A percentile compares a stretch with the other conserved stretches of the same genome.
phyloP scores from a whole-genome alignment of 257 asterid species.

The Cynanchum wilfordii region DNA sequence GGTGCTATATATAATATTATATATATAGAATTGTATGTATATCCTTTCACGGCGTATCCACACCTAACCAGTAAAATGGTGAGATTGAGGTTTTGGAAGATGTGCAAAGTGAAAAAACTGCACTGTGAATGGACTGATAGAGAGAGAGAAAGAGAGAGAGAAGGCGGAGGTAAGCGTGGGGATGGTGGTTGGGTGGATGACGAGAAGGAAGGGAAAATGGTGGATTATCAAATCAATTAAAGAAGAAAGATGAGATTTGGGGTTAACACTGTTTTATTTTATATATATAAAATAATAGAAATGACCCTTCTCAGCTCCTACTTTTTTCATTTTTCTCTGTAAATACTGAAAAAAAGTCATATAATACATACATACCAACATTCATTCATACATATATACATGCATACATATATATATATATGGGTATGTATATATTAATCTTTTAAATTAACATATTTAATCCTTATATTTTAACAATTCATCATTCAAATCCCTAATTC shows the following conservation, averaged over 20 bases:
- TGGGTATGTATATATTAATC: too few species aligned
- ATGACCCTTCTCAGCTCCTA: background rate
- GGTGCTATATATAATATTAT: background rate
- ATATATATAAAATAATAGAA: background rate
- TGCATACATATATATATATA: too few species aligned
- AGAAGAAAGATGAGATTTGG: background rate
- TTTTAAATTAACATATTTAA: too few species aligned
- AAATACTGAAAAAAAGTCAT: too few species aligned
- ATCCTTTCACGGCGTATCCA: background rate
- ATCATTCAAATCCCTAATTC: too few species aligned
- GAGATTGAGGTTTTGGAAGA: constrained; percentile 20
- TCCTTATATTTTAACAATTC: too few species aligned
- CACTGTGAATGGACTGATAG: background rate
- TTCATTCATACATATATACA: too few species aligned
- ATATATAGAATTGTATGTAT: background rate
- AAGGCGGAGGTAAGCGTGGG: background rate
- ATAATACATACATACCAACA: too few species aligned
- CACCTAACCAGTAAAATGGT: constrained; percentile 21
- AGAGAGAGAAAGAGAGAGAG: background rate
- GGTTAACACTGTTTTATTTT: background rate
- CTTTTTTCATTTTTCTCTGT: too few species aligned
- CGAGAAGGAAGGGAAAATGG: background rate
- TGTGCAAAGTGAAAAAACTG: constrained; percentile 1
- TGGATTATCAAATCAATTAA: background rate
- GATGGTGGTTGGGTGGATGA: background rate